Base-by-base conservation (phyloP, 345 rosid genomes). In the Cardamine occulta region DNA sequence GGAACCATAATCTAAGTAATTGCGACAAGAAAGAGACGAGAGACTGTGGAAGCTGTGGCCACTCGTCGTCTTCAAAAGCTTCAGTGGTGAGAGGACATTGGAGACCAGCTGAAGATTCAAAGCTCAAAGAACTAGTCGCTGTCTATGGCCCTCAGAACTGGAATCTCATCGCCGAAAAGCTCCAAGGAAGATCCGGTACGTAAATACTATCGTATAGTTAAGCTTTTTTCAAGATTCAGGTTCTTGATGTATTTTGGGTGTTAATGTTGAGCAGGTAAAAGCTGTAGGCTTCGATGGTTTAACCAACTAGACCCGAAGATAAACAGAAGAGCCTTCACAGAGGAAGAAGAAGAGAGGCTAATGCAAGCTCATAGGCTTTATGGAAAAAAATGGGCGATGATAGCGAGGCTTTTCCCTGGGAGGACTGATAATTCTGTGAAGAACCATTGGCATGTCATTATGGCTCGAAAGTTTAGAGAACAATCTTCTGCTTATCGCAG, bases 71-170 rank as follows among this genome's bases (percentile, higher is more conserved):
- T 52, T 52, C 73, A 37, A 78, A 60, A 72, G 64, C 52, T 39
- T 49, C 69, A 1, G 66, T 74, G 53, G 79, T 88, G 6, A 87
- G 94, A 80, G 95, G 98, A 32, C 98, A 91, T 66, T 94, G 97
- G 98, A 87, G 95, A 80, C 96, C 98, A 11, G 89, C 85, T 59
- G 97, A 94, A 76, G 98, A 94, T 75, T 63, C 87, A 18, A 87
- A 87, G 78, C 98, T 91, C 24, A 88, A 81, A 75, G 97, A 91
- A 48, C 91, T 91, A 45, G 97, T 91, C 31, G 75, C 85, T 26
- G 84, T 84, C 40, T 85, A 81, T 55, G 98, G 98, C 10, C 97
- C 98, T 57, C 97, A 91, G 82, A 91, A 91, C 80, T 94, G 98
- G 98, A 94, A 94, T 80, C 78, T 90, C 80, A 89, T 91, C 35